A percentile compares a stretch with the other conserved stretches of the same genome.
phyloP scores from a whole-genome alignment of 345 rosid species.

The Bretschneidera sinensis region DNA sequence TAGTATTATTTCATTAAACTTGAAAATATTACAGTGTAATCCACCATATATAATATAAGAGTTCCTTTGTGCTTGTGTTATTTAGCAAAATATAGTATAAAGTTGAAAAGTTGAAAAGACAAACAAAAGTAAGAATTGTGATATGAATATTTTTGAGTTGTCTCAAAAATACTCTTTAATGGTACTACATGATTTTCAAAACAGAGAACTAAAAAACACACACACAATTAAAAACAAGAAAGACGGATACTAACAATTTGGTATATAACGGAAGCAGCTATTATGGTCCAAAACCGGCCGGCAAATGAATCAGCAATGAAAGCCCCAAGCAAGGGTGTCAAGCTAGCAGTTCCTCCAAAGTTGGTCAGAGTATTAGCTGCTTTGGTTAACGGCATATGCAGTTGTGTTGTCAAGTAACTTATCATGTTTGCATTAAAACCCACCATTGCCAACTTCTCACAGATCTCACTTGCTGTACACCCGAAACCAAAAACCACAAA shows the following conservation, averaged over 20 bases:
- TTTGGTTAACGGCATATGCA: constrained; percentile 84
- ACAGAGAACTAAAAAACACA: no score
- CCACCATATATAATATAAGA: no score
- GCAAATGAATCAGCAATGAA: constrained; percentile 75
- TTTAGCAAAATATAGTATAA: no score
- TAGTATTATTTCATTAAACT: no score
- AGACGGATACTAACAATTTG: constrained; percentile 34
- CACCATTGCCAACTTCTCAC: constrained; percentile 87
- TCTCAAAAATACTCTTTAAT: no score
- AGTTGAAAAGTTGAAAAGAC: no score
- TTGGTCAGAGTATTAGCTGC: constrained; percentile 92
- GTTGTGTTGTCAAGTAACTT: constrained; percentile 74
- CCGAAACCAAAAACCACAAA: not conserved
- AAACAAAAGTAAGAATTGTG: no score
- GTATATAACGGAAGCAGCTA: constrained; percentile 62
- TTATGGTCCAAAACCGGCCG: constrained; percentile 88
- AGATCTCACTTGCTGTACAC: constrained; percentile 65
- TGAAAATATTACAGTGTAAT: no score
- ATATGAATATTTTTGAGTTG: no score
- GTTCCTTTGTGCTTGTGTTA: no score
- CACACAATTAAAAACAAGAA: no score
- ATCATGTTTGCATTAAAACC: constrained; percentile 84
- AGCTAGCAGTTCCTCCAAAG: constrained; percentile 78
- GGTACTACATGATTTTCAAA: no score
- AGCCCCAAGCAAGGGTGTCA: constrained; percentile 87